Evolutionary conservation across 129 eudicot genomes (phyloP).

Genomic region (Lactuca sativa): DNA sequence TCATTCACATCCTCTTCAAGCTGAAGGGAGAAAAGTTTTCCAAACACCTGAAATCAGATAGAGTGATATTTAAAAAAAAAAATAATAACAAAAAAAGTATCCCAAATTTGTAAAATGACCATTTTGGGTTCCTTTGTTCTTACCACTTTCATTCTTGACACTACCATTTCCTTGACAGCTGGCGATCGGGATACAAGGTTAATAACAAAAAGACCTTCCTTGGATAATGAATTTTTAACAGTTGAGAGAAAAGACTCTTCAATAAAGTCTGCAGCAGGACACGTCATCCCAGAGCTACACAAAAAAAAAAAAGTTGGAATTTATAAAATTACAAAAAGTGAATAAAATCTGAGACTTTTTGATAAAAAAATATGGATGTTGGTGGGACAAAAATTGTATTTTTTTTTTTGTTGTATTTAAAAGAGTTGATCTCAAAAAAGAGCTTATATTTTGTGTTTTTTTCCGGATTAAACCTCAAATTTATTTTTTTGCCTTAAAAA

Average conservation of each 20-base stretch:
- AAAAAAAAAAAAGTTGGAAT: neutral
- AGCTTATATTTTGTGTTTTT: too few species aligned
- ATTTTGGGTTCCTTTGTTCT: slow-evolving; percentile 16
- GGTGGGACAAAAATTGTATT: too few species aligned
- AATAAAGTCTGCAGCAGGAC: slow-evolving; percentile 82
- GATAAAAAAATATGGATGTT: too few species aligned
- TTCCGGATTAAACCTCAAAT: too few species aligned
- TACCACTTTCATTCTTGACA: slow-evolving; percentile 72
- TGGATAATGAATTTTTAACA: slow-evolving; percentile 53
- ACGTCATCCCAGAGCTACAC: slow-evolving; percentile 88
- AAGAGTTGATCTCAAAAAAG: too few species aligned
- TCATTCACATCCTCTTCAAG: slow-evolving; percentile 91
- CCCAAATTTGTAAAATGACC: neutral
- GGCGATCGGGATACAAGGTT: slow-evolving; percentile 83
- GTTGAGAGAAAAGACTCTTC: slow-evolving; percentile 66
- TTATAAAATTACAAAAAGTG: too few species aligned
- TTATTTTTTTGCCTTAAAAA: too few species aligned
- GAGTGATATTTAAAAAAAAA: neutral
- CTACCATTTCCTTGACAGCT: slow-evolving; percentile 61
- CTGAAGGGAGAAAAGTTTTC: slow-evolving; percentile 60
- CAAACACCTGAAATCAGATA: slow-evolving; percentile 63
- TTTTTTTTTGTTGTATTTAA: too few species aligned
- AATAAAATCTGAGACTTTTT: neutral
- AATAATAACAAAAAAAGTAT: neutral
- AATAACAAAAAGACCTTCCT: slow-evolving; percentile 72